Percentiles rank a stretch among this genome's conserved stretches.
phyloP scores from a whole-genome alignment of 495 filamentous ascomycete genomes.

The Aspergillus nidulans region DNA sequence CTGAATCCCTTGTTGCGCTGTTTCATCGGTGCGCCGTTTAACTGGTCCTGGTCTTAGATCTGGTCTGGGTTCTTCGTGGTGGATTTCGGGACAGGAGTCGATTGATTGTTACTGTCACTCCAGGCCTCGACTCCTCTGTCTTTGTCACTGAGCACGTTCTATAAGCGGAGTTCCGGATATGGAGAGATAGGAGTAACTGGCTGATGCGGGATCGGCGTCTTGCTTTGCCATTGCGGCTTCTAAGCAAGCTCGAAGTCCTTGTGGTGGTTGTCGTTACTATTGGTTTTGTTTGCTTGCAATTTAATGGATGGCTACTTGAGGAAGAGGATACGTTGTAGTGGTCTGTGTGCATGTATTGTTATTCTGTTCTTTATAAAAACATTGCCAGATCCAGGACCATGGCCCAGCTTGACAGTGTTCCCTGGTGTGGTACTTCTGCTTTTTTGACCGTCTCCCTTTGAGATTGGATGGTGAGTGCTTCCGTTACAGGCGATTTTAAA shows the following conservation, averaged over 20 bases:
- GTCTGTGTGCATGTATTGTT: conserved; percentile 1
- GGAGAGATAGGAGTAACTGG: not conserved
- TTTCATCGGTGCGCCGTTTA: not conserved
- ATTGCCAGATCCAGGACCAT: not conserved
- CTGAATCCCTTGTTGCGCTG: not conserved
- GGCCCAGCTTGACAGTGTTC: not conserved
- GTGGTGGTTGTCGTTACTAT: not conserved
- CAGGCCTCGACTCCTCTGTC: not conserved
- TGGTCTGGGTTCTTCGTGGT: not conserved
- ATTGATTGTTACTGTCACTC: not conserved
- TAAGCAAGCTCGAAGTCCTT: not conserved
- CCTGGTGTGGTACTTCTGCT: not conserved
- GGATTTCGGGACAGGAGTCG: not conserved
- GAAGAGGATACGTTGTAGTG: not conserved
- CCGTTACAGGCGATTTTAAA: not conserved
- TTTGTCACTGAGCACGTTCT: not conserved
- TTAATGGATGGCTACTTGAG: not conserved
- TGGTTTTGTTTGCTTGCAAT: not conserved
- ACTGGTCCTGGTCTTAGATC: not conserved
- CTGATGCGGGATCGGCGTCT: not conserved
- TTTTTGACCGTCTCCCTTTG: not conserved
- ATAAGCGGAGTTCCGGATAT: not conserved
- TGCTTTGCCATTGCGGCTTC: not conserved
- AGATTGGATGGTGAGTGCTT: conserved; percentile 6
- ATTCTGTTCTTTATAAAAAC: not conserved